Percentiles rank a stretch among this genome's conserved stretches.
These are phyloP conservation scores for Quercus agrifolia DNA, from an alignment of 306 rosid genomes.

Conservation along the genomic window DNA sequence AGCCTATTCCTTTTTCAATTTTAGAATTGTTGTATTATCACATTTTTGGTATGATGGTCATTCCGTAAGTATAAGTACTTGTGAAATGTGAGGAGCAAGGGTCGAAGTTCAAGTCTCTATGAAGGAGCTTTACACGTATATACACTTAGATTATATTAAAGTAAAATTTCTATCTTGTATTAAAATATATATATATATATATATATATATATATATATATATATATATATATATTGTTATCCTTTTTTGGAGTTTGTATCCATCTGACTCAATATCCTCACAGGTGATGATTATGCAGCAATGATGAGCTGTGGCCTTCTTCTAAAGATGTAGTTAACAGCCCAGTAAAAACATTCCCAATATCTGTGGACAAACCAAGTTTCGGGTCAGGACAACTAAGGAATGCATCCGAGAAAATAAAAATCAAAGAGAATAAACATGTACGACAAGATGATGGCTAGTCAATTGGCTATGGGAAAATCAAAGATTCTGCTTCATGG, in stretches of 20 bases:
- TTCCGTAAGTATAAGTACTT: too few species aligned
- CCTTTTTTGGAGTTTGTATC: not conserved
- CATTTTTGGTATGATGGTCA: too few species aligned
- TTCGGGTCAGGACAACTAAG: slow-evolving; percentile 28
- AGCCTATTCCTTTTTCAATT: not conserved
- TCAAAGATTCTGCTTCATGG: slow-evolving; percentile 33
- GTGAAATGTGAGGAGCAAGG: accelerated
- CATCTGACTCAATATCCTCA: too few species aligned
- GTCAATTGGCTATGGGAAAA: slow-evolving; percentile 36
- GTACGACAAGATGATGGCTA: slow-evolving; percentile 32
- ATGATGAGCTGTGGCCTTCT: slow-evolving; percentile 73
- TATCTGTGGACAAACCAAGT: slow-evolving; percentile 36
- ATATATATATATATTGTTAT: too few species aligned
- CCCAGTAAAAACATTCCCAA: slow-evolving; percentile 37
- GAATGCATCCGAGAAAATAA: slow-evolving; percentile 36
- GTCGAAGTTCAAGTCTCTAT: too few species aligned
- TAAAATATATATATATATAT: too few species aligned
- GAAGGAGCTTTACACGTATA: accelerated
- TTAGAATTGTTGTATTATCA: not conserved
- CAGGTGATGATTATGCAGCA: slow-evolving; percentile 68
- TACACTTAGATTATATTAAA: too few species aligned
- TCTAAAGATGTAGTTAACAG: slow-evolving; percentile 45
- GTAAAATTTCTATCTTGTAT: too few species aligned
- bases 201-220: too few species aligned
- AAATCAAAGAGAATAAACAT: slow-evolving; percentile 36